Evolutionary conservation across 306 rosid species (phyloP).

Genomic region (Clitoria ternatea): DNA sequence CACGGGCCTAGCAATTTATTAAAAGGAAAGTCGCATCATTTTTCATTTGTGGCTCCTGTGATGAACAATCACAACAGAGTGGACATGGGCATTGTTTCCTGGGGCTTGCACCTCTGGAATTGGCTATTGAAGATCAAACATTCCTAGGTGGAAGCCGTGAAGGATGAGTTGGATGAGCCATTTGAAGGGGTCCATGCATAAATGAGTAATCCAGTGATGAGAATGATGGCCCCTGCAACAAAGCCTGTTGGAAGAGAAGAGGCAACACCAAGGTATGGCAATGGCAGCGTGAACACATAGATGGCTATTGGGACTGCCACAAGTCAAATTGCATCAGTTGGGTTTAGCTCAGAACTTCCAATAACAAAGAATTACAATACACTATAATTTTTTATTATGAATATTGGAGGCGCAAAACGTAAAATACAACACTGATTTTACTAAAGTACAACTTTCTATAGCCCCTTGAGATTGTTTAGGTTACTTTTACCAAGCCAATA

Average conservation of each 20-base stretch:
- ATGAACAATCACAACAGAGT: not conserved
- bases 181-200: conserved; percentile 68
- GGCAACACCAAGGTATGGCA: conserved; percentile 75
- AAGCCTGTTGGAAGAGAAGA: conserved; percentile 78
- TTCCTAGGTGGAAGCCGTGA: conserved; percentile 32
- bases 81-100: not conserved
- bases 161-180: conserved; percentile 37
- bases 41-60: conserved; percentile 1
- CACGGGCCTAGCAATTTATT: not conserved
- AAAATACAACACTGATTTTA: no score
- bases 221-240: conserved; percentile 63
- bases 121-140: conserved; percentile 3
- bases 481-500: not conserved
- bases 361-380: not conserved
- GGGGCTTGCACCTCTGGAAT: no score
- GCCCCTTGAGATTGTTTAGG: not conserved
- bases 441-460: not conserved
- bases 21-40: conserved; percentile 6
- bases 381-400: not conserved
- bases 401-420: not conserved
- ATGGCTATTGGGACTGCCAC: conserved; percentile 79
- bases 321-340: conserved; percentile 11
- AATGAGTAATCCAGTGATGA: conserved; percentile 58
- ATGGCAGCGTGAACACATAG: conserved; percentile 73
- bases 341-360: not conserved